phyloP scores from a whole-genome alignment of 2,329 filamentous ascomycete species.

The Pseudogymnoascus sp. region DNA sequence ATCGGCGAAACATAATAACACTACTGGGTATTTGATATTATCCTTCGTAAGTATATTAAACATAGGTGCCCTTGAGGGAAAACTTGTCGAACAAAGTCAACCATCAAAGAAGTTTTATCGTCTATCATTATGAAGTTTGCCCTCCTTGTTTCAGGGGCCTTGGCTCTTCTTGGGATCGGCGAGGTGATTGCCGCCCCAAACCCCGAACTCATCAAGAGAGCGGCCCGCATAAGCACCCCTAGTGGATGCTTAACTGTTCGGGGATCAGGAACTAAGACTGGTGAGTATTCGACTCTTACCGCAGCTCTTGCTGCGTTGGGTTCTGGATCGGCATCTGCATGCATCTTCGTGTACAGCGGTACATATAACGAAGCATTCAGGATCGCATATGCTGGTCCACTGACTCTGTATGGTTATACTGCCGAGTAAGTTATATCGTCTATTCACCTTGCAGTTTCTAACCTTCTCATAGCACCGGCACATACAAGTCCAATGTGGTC shows the following conservation, averaged over 20 bases:
- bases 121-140: constrained; percentile 4
- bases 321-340: constrained; percentile 23
- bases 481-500: constrained; percentile 14
- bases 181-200: not conserved
- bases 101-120: not conserved
- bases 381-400: constrained; percentile 24
- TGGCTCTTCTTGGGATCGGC: not conserved
- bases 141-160: not conserved
- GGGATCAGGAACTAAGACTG: constrained; percentile 8
- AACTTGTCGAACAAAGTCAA: not conserved
- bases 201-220: not conserved
- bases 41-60: not conserved
- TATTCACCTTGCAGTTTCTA: not conserved
- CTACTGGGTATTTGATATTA: not conserved
- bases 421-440: constrained; percentile 21
- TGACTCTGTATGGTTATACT: constrained; percentile 40
- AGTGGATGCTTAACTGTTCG: constrained; percentile 12
- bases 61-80: not conserved
- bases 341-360: constrained; percentile 45
- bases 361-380: constrained; percentile 45
- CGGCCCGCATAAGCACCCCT: constrained; percentile 12
- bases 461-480: constrained; percentile 12
- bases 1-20: not conserved
- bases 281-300: constrained; percentile 12
- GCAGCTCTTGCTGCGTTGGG: constrained; percentile 12